A percentile compares a stretch with the other conserved stretches of the same genome.
These are phyloP conservation scores for Populus ilicifolia DNA, from an alignment of 345 rosid species.

Conservation along the genomic window DNA sequence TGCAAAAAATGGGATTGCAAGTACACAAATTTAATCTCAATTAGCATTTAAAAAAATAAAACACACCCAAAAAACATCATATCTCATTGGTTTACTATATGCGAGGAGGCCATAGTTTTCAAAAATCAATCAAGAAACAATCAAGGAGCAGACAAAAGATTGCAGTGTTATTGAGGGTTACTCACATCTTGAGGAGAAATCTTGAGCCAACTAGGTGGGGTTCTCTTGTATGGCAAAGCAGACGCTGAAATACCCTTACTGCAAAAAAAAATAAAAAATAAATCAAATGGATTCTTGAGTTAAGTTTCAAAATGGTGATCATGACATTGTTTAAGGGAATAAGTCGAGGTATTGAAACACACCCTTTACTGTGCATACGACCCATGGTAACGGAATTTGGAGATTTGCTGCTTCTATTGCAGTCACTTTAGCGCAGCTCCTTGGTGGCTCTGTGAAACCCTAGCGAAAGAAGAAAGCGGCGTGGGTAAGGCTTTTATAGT, in stretches of 20 bases:
- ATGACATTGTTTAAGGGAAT: background rate
- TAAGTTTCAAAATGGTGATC: background rate
- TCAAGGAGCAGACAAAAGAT: background rate
- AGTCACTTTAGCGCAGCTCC: background rate
- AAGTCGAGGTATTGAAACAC: background rate
- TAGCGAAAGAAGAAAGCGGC: background rate
- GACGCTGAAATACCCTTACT: slow-evolving; percentile 86
- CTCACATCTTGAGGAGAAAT: slow-evolving; percentile 55
- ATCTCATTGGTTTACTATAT: background rate
- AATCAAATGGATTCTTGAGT: background rate
- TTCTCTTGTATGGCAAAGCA: slow-evolving; percentile 79
- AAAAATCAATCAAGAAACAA: background rate
- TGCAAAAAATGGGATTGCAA: background rate
- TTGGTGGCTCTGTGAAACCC: background rate
- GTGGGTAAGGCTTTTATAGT: background rate
- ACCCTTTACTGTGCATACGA: slow-evolving; percentile 86
- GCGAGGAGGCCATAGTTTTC: background rate
- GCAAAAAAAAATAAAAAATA: background rate
- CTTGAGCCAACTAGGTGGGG: slow-evolving; percentile 80
- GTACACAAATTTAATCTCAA: background rate
- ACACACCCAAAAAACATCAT: background rate
- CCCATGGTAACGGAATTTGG: slow-evolving; percentile 44
- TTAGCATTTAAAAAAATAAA: background rate
- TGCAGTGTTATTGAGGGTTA: background rate
- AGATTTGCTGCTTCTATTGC: background rate